These are phyloP conservation scores for Tylopilus rubrobrunneus DNA, from an alignment of 768 basidiomycete genomes.

Conservation along the genomic window DNA sequence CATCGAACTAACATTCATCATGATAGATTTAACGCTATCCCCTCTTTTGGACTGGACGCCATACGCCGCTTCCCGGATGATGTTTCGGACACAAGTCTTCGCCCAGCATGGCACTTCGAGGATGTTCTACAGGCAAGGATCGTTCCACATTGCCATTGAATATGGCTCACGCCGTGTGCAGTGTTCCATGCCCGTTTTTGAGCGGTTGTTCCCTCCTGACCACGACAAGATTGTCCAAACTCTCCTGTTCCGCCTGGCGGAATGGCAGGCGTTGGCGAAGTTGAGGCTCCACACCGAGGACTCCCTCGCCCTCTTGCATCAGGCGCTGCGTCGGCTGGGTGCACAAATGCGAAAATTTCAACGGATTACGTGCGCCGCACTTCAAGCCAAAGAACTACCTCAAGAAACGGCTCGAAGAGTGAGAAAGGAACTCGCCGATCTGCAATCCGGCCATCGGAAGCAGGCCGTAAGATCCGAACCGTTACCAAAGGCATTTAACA, in stretches of 20 bases:
- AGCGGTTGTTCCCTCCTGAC: too few relatives aligned
- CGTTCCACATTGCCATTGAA: too few relatives aligned
- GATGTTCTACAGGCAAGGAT: too few relatives aligned
- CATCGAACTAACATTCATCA: not conserved
- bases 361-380: not conserved
- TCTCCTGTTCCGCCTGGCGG: too few relatives aligned
- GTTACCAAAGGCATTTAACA: not conserved
- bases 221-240: too few relatives aligned
- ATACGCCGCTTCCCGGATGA: slow-evolving; percentile 33
- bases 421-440: not conserved
- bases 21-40: not conserved
- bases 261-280: too few relatives aligned
- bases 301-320: not conserved
- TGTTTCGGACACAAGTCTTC: too few relatives aligned
- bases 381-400: not conserved
- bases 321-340: not conserved
- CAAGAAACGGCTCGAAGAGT: not conserved
- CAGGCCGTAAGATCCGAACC: not conserved
- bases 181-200: too few relatives aligned
- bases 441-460: not conserved
- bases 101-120: too few relatives aligned
- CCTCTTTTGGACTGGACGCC: slow-evolving; percentile 7
- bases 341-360: not conserved
- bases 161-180: too few relatives aligned
- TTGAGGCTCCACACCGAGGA: too few relatives aligned